phyloP scores from a whole-genome alignment of 257 asterid genomes.

The Petunia axillaris region DNA sequence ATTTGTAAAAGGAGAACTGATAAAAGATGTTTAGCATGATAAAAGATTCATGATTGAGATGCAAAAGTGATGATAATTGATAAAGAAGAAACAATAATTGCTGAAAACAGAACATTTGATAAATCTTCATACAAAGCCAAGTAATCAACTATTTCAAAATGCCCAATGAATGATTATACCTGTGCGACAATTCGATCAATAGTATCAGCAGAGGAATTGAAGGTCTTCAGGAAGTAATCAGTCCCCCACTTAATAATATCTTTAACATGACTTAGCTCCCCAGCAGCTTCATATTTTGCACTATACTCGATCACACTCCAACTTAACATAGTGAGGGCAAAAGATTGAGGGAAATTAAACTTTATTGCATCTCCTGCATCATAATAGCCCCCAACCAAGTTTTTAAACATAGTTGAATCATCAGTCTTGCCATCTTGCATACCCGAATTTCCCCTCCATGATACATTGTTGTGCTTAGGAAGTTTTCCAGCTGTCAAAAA shows the following conservation, averaged over 20 bases:
- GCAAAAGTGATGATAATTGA: too few species aligned
- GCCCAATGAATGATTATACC: slow-evolving; percentile 43
- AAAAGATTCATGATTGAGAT: neutral
- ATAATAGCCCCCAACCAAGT: slow-evolving; percentile 86
- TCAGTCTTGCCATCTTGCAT: slow-evolving; percentile 70
- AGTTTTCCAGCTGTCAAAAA: slow-evolving; percentile 78
- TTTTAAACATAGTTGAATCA: slow-evolving; percentile 53
- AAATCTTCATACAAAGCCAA: neutral
- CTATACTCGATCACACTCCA: slow-evolving; percentile 97
- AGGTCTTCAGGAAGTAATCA: slow-evolving; percentile 89
- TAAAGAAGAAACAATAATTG: neutral
- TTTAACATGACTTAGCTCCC: slow-evolving; percentile 84
- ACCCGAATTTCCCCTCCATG: slow-evolving; percentile 96
- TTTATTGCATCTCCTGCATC: slow-evolving; percentile 98
- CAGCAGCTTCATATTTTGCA: slow-evolving; percentile 85
- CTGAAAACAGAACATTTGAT: neutral
- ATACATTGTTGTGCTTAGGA: slow-evolving; percentile 88
- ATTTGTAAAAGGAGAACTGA: neutral
- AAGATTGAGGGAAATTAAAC: slow-evolving; percentile 83
- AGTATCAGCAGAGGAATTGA: slow-evolving; percentile 82
- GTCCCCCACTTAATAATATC: slow-evolving; percentile 97
- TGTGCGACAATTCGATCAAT: slow-evolving; percentile 71
- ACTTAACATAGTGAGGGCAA: slow-evolving; percentile 93
- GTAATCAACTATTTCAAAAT: neutral
- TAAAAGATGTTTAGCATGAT: neutral